Conservation (phyloP, 345 rosid species). For the Sisymbrium altissimum region DNA sequence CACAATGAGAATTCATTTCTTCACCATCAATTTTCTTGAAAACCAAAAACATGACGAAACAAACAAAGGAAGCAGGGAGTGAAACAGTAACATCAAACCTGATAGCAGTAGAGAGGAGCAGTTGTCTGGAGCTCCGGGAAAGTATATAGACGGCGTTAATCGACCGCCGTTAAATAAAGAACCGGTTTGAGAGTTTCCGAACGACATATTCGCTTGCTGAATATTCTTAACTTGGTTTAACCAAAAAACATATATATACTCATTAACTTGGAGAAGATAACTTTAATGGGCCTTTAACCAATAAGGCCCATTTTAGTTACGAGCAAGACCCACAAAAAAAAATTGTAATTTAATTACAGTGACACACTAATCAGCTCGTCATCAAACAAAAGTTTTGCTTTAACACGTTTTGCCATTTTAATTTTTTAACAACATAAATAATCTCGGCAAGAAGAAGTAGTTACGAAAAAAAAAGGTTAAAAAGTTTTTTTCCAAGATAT, state of each 20-base stretch:
- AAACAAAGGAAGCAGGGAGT: background rate
- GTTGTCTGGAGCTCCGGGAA: slow-evolving; percentile 36
- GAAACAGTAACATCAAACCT: slow-evolving; percentile 29
- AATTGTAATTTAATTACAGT: background rate
- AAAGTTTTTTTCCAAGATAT: background rate
- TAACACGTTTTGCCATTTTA: background rate
- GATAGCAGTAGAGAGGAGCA: slow-evolving; percentile 25
- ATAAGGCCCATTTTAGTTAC: background rate
- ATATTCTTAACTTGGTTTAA: background rate
- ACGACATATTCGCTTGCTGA: slow-evolving; percentile 26
- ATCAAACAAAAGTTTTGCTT: too few species aligned
- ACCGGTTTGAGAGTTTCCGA: slow-evolving; percentile 30
- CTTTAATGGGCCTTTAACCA: background rate
- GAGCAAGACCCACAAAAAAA: background rate
- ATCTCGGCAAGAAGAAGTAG: background rate
- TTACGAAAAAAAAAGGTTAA: background rate
- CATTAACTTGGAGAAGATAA: background rate
- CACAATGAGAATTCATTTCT: background rate
- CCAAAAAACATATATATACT: background rate
- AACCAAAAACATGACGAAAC: background rate
- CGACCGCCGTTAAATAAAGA: slow-evolving; percentile 28
- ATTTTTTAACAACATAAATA: background rate
- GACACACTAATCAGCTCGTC: background rate
- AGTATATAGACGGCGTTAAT: slow-evolving; percentile 28
- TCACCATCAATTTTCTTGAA: background rate